These are phyloP conservation scores for Marasmius sp. DNA, from an alignment of 1,284 basidiomycete genomes.

Conservation along the genomic window DNA sequence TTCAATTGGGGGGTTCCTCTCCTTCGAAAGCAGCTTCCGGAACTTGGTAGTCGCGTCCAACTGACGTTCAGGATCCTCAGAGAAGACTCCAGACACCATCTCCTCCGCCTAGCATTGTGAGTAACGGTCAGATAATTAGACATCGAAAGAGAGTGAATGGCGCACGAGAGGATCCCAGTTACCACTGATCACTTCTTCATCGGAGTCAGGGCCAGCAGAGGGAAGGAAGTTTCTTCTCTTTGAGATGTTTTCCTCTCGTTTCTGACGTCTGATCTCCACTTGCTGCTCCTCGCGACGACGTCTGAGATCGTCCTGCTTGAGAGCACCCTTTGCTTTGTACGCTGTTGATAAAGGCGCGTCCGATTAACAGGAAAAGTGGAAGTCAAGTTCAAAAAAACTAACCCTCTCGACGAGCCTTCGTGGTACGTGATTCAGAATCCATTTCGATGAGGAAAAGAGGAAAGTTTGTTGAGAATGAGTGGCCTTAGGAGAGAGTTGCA, in stretches of 20 bases:
- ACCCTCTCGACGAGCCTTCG: constrained; percentile 68
- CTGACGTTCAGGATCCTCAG: constrained; percentile 88
- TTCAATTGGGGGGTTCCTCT: constrained; percentile 99
- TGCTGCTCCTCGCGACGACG: constrained; percentile 95
- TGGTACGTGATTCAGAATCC: constrained; percentile 56
- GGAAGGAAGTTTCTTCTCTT: constrained; percentile 93
- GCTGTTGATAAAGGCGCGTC: constrained; percentile 39
- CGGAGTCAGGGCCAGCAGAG: constrained; percentile 72
- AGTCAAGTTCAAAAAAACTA: constrained; percentile 23
- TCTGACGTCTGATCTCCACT: constrained; percentile 95
- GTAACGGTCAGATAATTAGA: constrained; percentile 17
- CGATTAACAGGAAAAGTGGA: constrained; percentile 26
- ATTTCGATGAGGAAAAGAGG: constrained; percentile 12
- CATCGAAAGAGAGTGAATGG: constrained; percentile 16
- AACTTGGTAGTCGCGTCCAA: constrained; percentile 96
- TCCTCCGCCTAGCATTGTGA: constrained; percentile 74
- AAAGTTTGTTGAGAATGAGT: constrained; percentile 8
- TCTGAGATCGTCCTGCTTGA: constrained; percentile 87
- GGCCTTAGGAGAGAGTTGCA: constrained; percentile 6
- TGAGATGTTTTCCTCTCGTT: constrained; percentile 95
- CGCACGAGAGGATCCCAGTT: constrained; percentile 78
- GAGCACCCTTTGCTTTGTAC: constrained; percentile 77
- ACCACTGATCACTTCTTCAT: constrained; percentile 76
- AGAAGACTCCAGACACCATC: constrained; percentile 94
- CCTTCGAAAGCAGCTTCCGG: constrained; percentile 97